A percentile compares a stretch with the other conserved stretches of the same genome.
These are phyloP conservation scores for Trichosporon asahii DNA, from an alignment of 1,284 basidiomycete genomes.

Conservation along the genomic window DNA sequence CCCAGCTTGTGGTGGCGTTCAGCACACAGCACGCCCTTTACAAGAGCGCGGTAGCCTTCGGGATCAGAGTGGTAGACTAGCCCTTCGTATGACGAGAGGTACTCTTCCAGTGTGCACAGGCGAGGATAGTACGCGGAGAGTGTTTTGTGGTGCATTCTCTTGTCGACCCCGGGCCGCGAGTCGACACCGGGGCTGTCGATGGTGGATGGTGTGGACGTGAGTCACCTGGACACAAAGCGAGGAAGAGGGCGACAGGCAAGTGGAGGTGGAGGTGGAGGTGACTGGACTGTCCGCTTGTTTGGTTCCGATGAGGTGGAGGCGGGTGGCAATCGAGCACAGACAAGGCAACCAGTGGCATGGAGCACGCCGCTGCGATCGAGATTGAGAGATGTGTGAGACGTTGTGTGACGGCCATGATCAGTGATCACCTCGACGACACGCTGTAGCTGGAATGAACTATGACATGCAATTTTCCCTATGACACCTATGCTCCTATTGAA, in stretches of 20 bases:
- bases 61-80: conserved; percentile 28
- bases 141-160: conserved; percentile 37
- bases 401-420: not conserved
- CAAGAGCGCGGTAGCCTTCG: conserved; percentile 26
- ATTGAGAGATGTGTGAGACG: not conserved
- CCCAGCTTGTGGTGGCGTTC: not conserved
- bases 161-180: not conserved
- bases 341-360: not conserved
- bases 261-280: conserved; percentile 8
- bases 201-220: not conserved
- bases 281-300: not conserved
- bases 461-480: not conserved
- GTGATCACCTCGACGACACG: not conserved
- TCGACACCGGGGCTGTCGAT: not conserved
- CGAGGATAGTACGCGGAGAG: conserved; percentile 41
- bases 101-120: conserved; percentile 27
- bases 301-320: not conserved
- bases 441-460: not conserved
- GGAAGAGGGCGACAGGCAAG: too few species aligned
- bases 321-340: not conserved
- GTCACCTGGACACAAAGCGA: not conserved
- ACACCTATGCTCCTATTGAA: not conserved
- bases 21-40: conserved; percentile 29
- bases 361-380: not conserved
- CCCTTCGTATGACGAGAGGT: conserved; percentile 16